phyloP scores from a whole-genome alignment of 1,284 basidiomycete species.

The Rhizopogon parksii region DNA sequence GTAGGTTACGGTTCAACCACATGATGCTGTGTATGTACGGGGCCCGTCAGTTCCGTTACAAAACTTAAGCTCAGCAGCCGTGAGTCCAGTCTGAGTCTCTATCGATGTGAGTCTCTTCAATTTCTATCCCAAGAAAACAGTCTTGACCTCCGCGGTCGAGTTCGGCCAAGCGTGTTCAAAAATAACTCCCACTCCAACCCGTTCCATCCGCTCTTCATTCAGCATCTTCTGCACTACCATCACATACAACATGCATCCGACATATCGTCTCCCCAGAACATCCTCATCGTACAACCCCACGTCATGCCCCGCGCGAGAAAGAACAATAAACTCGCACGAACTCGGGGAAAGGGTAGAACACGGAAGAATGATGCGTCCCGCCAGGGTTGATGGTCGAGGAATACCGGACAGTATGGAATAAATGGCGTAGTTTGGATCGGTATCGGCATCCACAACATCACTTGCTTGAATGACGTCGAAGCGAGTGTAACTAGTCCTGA shows the following conservation, averaged over 20 bases:
- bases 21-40: no score
- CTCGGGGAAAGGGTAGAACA: slow-evolving; percentile 7
- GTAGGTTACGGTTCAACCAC: no score
- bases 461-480: slow-evolving; percentile 9
- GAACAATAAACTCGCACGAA: slow-evolving; percentile 13
- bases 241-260: slow-evolving; percentile 18
- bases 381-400: background rate
- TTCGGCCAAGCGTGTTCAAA: slow-evolving; percentile 6
- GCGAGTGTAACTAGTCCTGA: slow-evolving; percentile 13
- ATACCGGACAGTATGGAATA: slow-evolving; percentile 12
- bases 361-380: slow-evolving; percentile 17
- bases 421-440: slow-evolving; percentile 5
- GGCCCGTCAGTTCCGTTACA: no score
- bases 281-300: slow-evolving; percentile 12
- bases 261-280: slow-evolving; percentile 9
- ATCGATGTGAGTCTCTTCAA: no score
- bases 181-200: slow-evolving; percentile 4
- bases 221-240: slow-evolving; percentile 13
- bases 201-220: background rate
- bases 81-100: no score
- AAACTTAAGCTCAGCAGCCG: no score
- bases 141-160: background rate
- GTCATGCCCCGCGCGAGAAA: slow-evolving; percentile 12
- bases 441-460: background rate
- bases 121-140: background rate